Conservation (phyloP, 1,139 yeast species). For the Nakaseomyces sp. region DNA sequence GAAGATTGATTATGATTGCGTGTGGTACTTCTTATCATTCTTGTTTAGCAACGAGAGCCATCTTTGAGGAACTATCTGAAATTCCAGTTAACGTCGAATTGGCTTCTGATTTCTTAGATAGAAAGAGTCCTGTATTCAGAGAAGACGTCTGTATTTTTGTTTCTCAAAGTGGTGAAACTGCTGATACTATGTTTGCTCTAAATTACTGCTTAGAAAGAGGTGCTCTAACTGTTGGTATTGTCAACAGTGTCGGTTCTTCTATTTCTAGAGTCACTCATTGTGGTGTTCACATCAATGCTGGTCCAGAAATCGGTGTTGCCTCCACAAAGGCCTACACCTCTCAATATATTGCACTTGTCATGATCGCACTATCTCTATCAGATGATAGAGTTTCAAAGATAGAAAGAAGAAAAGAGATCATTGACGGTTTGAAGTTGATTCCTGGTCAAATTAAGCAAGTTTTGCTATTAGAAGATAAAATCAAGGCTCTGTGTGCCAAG, state of each 20-base stretch:
- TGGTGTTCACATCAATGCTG: conserved; percentile 99
- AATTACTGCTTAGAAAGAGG: conserved; percentile 96
- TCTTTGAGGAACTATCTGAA: conserved; percentile 93
- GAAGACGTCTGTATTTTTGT: conserved; percentile 97
- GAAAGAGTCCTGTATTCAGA: conserved; percentile 92
- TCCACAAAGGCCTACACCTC: conserved; percentile 99
- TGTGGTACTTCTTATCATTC: conserved; percentile 99
- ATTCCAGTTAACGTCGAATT: conserved; percentile 93
- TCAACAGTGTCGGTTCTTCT: conserved; percentile 88
- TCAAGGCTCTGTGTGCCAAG: conserved; percentile 65
- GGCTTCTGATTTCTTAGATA: conserved; percentile 94
- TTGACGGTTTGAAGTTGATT: conserved; percentile 73
- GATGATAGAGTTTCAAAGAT: conserved; percentile 78
- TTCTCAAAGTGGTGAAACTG: conserved; percentile 98
- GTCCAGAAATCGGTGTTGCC: conserved; percentile 99
- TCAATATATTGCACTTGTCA: conserved; percentile 91
- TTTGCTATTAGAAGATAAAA: conserved; percentile 60
- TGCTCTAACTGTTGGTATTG: conserved; percentile 95
- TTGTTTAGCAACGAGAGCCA: conserved; percentile 92
- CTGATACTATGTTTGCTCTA: conserved; percentile 94
- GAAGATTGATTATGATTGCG: conserved; percentile 96
- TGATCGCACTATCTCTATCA: conserved; percentile 90
- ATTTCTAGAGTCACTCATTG: conserved; percentile 95
- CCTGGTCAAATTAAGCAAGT: conserved; percentile 81
- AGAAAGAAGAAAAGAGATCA: conserved; percentile 74